phyloP scores from a whole-genome alignment of 345 rosid genomes.

The Durio zibethinus region DNA sequence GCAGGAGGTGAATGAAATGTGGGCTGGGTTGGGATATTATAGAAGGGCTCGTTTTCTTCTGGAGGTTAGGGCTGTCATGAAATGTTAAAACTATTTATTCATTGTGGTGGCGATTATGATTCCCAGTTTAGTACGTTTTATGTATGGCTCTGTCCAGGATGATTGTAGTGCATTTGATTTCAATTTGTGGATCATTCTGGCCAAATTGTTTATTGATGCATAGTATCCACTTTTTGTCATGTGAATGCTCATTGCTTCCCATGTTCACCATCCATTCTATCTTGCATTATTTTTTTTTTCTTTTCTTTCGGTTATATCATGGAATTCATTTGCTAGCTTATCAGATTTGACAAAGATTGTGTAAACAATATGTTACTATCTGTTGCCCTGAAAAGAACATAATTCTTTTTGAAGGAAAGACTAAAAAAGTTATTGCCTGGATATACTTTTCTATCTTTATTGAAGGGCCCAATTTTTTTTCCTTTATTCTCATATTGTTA shows the following conservation, averaged over 20 bases:
- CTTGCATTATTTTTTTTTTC: background rate
- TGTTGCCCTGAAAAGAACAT: background rate
- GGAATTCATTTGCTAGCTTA: background rate
- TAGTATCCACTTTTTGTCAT: background rate
- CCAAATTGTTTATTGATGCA: background rate
- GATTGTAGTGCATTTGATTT: background rate
- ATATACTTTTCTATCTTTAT: background rate
- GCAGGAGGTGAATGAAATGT: constrained; percentile 96
- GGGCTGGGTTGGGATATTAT: constrained; percentile 96
- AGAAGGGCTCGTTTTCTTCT: constrained; percentile 86
- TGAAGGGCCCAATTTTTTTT: background rate
- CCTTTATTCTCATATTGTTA: constrained; percentile 14
- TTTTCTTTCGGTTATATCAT: background rate
- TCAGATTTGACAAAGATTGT: background rate
- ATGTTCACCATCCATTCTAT: background rate
- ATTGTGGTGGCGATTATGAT: background rate
- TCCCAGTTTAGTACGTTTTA: background rate
- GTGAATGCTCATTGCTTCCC: background rate
- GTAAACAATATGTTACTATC: background rate
- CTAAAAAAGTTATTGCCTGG: background rate
- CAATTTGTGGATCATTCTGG: background rate
- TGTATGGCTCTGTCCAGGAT: background rate
- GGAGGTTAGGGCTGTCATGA: constrained; percentile 47
- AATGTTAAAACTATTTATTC: background rate
- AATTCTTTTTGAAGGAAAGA: background rate